Evolutionary conservation across 352 stramenopile species (phyloP), one percentile per base, ranked within the genome.

Genomic region (Halophytophthora polymorphica): DNA sequence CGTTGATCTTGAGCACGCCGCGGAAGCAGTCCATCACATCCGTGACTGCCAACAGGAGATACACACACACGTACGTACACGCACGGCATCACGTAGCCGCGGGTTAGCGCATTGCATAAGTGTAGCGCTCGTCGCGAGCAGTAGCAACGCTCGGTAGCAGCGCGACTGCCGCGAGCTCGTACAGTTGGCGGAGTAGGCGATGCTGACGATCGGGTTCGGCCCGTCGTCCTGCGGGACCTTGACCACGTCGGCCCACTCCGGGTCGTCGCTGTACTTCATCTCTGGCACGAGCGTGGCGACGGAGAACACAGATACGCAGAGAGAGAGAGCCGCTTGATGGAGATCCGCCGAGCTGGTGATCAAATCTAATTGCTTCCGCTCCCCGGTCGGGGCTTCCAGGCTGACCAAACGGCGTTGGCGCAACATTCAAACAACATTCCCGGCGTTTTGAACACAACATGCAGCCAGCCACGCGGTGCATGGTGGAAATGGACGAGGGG

Each of bases 21-120:
- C 96, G 86, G 65, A 99, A 97, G 56, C 96, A 97, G 70, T 97
- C 86, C 82, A 98, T 98, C 1, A 94, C 69, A 31, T 93, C 75
- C 38, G 52, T 79, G 61, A 95, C 84, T 96, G 50, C 14, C 14
- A 10, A 17, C 29, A 35, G 35, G 13, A 53, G 21, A 56, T 12
- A 18, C 17, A 17, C 22, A 53, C n/a, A 18, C 23, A 25, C 2
- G 11, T 4, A 42, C 17, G 23, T 19, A 35, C 2, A 22, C 3
- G 15, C 10, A 44, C 17, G 38, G 7, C 6, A 23, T 5, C 18
- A 45, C 14, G 19, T 31, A 31, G 25, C 25, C 25, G 25, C 25
- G 25, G 25, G 25, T 31, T 31, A 31, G 25, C 8, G 25, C 25
- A 8, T 31, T 31, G 25, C 4, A 8, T 8, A 31, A 31, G 25